Conservation (phyloP, 352 stramenopile genomes). For the Globisporangium paroecandrum region DNA sequence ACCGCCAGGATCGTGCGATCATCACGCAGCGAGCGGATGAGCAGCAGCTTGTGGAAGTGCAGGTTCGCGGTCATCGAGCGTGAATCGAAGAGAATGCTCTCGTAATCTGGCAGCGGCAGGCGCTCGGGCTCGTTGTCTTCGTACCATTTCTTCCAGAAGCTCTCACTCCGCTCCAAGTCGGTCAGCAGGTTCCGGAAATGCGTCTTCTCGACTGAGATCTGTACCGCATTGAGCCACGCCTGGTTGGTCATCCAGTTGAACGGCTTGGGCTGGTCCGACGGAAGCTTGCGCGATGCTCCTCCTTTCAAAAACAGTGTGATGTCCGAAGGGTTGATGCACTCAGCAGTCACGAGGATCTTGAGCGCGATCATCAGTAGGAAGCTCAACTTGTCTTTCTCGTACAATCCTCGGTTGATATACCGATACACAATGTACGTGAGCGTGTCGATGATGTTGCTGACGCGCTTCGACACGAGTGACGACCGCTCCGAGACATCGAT, state of each 20-base stretch:
- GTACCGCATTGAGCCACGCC: conserved; percentile 67
- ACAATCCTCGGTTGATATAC: conserved; percentile 74
- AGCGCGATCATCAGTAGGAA: conserved; percentile 69
- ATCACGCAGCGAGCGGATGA: conserved; percentile 66
- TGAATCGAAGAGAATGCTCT: conserved; percentile 59
- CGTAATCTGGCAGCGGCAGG: conserved; percentile 61
- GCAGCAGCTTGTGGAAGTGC: conserved; percentile 65
- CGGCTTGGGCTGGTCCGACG: conserved; percentile 64
- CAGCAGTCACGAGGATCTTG: conserved; percentile 72
- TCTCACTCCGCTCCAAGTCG: conserved; percentile 70
- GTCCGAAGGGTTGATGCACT: conserved; percentile 48
- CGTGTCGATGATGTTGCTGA: conserved; percentile 84
- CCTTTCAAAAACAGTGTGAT: conserved; percentile 74
- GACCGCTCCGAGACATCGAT: conserved; percentile 86
- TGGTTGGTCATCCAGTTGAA: conserved; percentile 66
- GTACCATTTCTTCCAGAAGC: conserved; percentile 69
- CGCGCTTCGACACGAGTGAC: conserved; percentile 75
- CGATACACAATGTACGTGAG: conserved; percentile 82
- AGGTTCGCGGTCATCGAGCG: conserved; percentile 59
- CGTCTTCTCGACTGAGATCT: conserved; percentile 62
- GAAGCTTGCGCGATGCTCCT: conserved; percentile 57
- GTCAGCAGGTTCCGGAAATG: conserved; percentile 60
- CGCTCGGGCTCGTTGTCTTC: conserved; percentile 79
- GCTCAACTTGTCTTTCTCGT: conserved; percentile 69
- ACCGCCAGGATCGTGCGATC: conserved; percentile 74